Evolutionary conservation across 345 rosid genomes (phyloP).

Genomic region (Punica granatum): DNA sequence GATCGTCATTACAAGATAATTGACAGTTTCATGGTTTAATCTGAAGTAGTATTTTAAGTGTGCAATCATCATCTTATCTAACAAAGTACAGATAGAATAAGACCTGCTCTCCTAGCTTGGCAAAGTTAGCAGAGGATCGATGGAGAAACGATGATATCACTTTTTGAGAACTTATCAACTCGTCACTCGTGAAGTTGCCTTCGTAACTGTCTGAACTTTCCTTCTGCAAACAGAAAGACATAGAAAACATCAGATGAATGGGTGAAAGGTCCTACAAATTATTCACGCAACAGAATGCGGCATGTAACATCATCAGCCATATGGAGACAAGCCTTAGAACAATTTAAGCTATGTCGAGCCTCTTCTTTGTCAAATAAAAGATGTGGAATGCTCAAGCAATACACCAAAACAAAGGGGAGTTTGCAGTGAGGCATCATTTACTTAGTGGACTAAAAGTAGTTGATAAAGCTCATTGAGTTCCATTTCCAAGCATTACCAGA

Average conservation of each 20-base stretch:
- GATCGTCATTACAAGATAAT: too few species aligned
- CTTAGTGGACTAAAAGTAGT: too few species aligned
- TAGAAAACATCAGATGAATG: slow-evolving; percentile 8
- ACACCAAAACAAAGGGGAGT: too few species aligned
- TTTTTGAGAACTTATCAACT: slow-evolving; percentile 89
- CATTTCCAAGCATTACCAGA: too few species aligned
- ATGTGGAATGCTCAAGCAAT: too few species aligned
- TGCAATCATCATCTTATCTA: not conserved
- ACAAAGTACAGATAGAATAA: slow-evolving; percentile 3
- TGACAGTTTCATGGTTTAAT: too few species aligned
- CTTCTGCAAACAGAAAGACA: slow-evolving; percentile 28
- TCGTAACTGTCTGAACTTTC: slow-evolving; percentile 42
- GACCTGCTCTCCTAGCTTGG: slow-evolving; percentile 93
- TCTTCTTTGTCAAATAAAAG: not conserved
- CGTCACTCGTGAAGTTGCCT: slow-evolving; percentile 81
- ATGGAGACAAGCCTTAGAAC: not conserved
- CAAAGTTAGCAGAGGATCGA: slow-evolving; percentile 84
- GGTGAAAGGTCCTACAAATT: too few species aligned
- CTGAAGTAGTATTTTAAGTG: too few species aligned
- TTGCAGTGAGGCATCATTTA: too few species aligned
- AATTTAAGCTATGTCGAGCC: too few species aligned
- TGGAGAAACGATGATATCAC: slow-evolving; percentile 81
- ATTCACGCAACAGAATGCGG: not conserved
- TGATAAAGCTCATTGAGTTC: too few species aligned
- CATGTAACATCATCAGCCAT: not conserved